These are phyloP conservation scores for Fonsecaea monophora DNA, from an alignment of 2,329 filamentous ascomycete genomes.

Conservation along the genomic window DNA sequence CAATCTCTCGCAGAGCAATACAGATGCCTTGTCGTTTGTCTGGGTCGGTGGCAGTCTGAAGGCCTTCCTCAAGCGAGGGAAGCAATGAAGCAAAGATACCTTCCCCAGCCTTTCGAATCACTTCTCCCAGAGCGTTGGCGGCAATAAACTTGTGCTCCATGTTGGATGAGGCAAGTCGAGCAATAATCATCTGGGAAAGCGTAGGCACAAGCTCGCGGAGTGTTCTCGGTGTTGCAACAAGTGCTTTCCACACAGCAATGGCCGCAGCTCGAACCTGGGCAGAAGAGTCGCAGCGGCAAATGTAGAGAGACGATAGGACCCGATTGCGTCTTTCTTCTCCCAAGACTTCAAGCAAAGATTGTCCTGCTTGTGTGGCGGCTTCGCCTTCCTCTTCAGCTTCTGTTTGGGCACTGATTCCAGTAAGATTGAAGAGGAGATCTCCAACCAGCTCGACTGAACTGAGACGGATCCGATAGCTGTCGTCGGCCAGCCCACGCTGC, in stretches of 20 bases:
- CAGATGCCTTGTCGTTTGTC: constrained; percentile 98
- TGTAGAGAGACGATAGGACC: constrained; percentile 94
- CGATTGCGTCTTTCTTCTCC: constrained; percentile 97
- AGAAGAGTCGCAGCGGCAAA: constrained; percentile 96
- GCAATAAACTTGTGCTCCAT: constrained; percentile 99
- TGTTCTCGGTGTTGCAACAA: constrained; percentile 88
- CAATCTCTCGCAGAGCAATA: constrained; percentile 91
- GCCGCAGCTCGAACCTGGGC: constrained; percentile 88
- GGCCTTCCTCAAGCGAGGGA: constrained; percentile 88
- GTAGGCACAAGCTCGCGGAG: constrained; percentile 96
- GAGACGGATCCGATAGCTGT: constrained; percentile 95
- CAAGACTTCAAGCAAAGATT: constrained; percentile 90
- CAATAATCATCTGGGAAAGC: constrained; percentile 91
- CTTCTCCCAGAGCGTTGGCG: constrained; percentile 92
- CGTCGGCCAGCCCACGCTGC: constrained; percentile 94
- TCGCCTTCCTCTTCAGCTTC: constrained; percentile 82
- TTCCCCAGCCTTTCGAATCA: constrained; percentile 96
- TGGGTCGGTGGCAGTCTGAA: constrained; percentile 85
- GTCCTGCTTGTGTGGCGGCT: constrained; percentile 80
- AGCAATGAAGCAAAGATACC: constrained; percentile 85
- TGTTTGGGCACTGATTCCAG: constrained; percentile 81
- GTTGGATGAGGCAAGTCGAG: constrained; percentile 90
- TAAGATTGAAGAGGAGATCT: constrained; percentile 96
- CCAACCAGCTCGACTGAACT: constrained; percentile 98
- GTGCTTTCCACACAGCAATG: constrained; percentile 93